Base-by-base conservation (phyloP, 139 green algal species). In the Gonium pectorale region DNA sequence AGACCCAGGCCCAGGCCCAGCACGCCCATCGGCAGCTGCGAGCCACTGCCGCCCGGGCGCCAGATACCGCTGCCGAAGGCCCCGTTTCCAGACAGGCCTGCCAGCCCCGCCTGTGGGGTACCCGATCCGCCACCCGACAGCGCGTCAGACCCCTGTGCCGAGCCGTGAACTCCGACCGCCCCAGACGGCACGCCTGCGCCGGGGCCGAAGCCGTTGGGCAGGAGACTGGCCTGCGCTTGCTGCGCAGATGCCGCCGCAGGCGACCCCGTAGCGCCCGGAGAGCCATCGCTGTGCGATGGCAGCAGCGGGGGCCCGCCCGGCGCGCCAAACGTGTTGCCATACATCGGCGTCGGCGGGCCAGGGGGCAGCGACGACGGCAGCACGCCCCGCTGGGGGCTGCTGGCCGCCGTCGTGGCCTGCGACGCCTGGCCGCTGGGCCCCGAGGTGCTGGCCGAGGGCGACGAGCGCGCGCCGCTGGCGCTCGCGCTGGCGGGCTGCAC, bases 31-130 rank as follows among this genome's bases (percentile, higher is more conserved):
- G 74, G 74, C 35, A 82, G 74, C 41, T 56, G 74, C 35, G 33
- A 26, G 43, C 41, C 62, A 2, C 29, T 21, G 44, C 77, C 77
- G 26, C 77, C 77, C n/a, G 40, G 51, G 8, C 62, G 41, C 77
- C 77, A 83, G 33, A 83, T 83, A 62, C 38, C 43, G 77, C 62
- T 83, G 62, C 62, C 62, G 17, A 83, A 83, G 21, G 77, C 77
- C 21, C 43, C 29, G 3, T 17, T 63, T 1, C 60, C 60, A 3
- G 75, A 22, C n/a, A 83, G 75, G 19, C 75, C 41, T 1, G 59
- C 2, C 31, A 83, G 31, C 15, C 37, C 74, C 22, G 4, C 38
- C n/a, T 27, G 70, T n/a, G 24, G 22, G 24, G 13, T 21, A 17
- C 24, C 21, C 21, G 56, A 56, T 17, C 13, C 60, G 68, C 27